Conservation (phyloP, 352 stramenopile genomes). For the Phytophthora brassicae region DNA sequence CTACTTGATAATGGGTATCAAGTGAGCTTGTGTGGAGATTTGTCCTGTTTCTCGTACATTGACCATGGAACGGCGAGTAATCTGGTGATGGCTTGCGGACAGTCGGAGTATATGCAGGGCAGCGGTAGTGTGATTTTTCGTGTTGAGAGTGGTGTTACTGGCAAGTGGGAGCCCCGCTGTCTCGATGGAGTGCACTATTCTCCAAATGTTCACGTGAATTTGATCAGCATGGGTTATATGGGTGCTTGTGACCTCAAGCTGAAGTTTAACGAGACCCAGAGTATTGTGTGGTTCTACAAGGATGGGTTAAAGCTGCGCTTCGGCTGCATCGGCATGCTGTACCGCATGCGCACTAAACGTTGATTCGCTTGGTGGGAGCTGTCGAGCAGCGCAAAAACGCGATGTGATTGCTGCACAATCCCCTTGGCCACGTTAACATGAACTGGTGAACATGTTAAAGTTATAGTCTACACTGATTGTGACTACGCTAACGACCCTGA, state of each 20-base stretch:
- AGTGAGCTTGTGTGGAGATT: too few relatives aligned
- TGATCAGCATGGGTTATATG: neutral
- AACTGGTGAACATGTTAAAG: too few relatives aligned
- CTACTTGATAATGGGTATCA: too few relatives aligned
- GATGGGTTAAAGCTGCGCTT: neutral
- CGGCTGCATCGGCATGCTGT: too few relatives aligned
- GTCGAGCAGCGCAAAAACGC: neutral
- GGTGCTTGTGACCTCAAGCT: neutral
- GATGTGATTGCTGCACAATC: too few relatives aligned
- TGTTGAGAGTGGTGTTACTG: neutral
- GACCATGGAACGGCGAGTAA: neutral
- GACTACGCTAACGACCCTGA: too few relatives aligned
- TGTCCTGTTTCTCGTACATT: neutral
- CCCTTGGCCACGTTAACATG: too few relatives aligned
- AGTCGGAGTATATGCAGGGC: neutral
- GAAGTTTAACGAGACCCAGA: neutral
- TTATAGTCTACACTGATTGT: too few relatives aligned
- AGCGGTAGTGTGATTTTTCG: neutral
- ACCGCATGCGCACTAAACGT: too few relatives aligned
- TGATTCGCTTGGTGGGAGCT: neutral
- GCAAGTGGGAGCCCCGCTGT: neutral
- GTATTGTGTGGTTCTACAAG: neutral
- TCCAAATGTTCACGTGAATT: neutral
- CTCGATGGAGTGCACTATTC: neutral
- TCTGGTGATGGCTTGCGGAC: neutral